Conservation (phyloP, 768 basidiomycete genomes). For the Termitomyces titanicus region DNA sequence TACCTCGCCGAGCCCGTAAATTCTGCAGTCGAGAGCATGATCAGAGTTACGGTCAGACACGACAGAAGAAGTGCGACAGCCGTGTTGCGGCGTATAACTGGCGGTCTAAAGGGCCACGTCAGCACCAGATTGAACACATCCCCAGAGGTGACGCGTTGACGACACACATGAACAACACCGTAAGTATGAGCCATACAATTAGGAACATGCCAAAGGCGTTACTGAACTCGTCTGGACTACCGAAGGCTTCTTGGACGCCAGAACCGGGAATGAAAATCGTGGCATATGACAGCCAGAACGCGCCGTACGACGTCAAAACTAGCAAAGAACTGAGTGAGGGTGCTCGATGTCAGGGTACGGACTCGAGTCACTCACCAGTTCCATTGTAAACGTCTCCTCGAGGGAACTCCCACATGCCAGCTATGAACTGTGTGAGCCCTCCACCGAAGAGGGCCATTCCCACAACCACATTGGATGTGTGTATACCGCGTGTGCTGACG, state of each 20-base stretch:
- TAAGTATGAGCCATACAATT: conserved; percentile 63
- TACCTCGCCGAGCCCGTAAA: conserved; percentile 16
- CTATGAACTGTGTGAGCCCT: conserved; percentile 75
- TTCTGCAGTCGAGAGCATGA: conserved; percentile 23
- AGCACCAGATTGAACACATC: neutral
- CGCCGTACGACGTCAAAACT: conserved; percentile 74
- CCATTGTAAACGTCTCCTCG: conserved; percentile 63
- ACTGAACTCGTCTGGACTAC: conserved; percentile 31
- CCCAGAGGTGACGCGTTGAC: too few species aligned
- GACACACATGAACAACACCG: conserved; percentile 57
- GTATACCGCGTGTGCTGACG: conserved; percentile 44
- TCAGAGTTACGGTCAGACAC: conserved; percentile 21
- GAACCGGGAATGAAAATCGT: conserved; percentile 64
- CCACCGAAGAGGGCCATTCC: conserved; percentile 77
- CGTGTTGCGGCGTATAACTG: conserved; percentile 22
- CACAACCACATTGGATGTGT: conserved; percentile 57
- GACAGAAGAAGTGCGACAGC: conserved; percentile 25
- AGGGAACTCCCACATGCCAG: conserved; percentile 78
- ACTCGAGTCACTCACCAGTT: conserved; percentile 51
- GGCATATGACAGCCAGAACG: conserved; percentile 80
- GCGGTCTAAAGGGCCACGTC: conserved; percentile 15
- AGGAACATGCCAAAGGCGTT: conserved; percentile 69
- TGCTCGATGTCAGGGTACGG: neutral
- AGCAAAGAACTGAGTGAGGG: neutral
- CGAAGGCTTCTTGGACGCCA: conserved; percentile 53